Evolutionary conservation across 495 filamentous ascomycete genomes (phyloP).

Genomic region (Daldinia vernicosa): DNA sequence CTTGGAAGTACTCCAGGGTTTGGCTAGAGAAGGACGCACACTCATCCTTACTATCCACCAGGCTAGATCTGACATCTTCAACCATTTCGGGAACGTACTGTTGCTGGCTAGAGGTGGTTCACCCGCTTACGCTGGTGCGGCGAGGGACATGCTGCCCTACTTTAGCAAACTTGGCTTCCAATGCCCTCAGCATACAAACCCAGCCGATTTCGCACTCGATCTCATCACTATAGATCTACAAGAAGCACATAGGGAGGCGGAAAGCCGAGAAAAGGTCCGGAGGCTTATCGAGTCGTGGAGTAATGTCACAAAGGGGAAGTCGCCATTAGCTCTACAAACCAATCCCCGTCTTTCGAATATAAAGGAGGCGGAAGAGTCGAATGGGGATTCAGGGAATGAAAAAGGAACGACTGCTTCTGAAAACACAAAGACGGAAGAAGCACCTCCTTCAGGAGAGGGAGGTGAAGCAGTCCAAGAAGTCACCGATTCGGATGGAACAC

Average conservation of each 20-base stretch:
- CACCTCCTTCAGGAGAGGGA: constrained; percentile 4
- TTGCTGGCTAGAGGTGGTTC: constrained; percentile 74
- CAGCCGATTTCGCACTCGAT: constrained; percentile 79
- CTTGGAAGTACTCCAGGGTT: constrained; percentile 70
- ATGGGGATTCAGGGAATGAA: constrained; percentile 4
- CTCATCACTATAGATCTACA: constrained; percentile 78
- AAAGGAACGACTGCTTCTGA: background rate
- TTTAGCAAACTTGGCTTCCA: constrained; percentile 66
- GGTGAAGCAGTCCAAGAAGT: constrained; percentile 9
- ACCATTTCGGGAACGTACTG: constrained; percentile 73
- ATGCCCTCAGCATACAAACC: constrained; percentile 73
- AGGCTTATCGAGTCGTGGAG: constrained; percentile 65
- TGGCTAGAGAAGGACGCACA: constrained; percentile 78
- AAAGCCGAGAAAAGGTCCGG: constrained; percentile 66
- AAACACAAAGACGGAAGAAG: background rate
- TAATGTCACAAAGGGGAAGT: constrained; percentile 3
- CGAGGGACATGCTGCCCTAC: constrained; percentile 69
- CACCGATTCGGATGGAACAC: constrained; percentile 5
- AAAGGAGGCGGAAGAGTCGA: constrained; percentile 36
- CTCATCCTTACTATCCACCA: constrained; percentile 80
- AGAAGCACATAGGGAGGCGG: constrained; percentile 63
- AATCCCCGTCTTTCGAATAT: constrained; percentile 29
- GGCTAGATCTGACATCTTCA: constrained; percentile 75
- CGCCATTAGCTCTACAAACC: background rate
- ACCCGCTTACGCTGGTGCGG: constrained; percentile 72